A percentile compares a stretch with the other conserved stretches of the same genome.
Evolutionary conservation across 352 stramenopile species (phyloP).

Genomic region (Phytophthora quininea): DNA sequence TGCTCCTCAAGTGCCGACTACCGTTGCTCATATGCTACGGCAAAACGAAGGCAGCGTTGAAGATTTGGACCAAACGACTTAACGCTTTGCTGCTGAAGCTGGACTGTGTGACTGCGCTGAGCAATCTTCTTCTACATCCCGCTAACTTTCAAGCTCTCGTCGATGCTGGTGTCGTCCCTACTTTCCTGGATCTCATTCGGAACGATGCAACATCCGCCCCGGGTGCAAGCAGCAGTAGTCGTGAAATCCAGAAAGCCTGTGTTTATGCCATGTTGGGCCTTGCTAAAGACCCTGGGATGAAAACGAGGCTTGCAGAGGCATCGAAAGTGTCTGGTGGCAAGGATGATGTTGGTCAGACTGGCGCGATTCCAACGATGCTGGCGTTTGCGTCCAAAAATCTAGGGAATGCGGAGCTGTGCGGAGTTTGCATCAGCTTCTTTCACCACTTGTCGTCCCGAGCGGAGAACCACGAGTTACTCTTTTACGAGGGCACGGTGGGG

Average conservation of each 20-base stretch:
- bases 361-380: conserved; percentile 73
- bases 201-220: conserved; percentile 29
- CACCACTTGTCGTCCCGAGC: conserved; percentile 68
- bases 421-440: conserved; percentile 72
- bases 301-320: conserved; percentile 62
- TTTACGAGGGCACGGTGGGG: conserved; percentile 61
- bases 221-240: conserved; percentile 38
- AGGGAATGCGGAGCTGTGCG: conserved; percentile 65
- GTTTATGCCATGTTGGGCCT: conserved; percentile 82
- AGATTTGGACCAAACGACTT: conserved; percentile 25
- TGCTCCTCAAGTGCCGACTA: conserved; percentile 10
- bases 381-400: conserved; percentile 65
- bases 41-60: conserved; percentile 16
- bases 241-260: conserved; percentile 77
- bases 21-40: background rate
- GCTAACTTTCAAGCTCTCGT: conserved; percentile 81
- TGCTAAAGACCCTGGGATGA: conserved; percentile 73
- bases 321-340: conserved; percentile 31
- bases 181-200: conserved; percentile 62
- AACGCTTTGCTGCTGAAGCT: conserved; percentile 63
- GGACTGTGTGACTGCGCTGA: conserved; percentile 82
- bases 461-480: conserved; percentile 72
- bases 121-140: conserved; percentile 82
- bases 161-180: conserved; percentile 78
- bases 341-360: conserved; percentile 28